phyloP scores from a whole-genome alignment of 306 rosid species.

The Medicago ruthenica region DNA sequence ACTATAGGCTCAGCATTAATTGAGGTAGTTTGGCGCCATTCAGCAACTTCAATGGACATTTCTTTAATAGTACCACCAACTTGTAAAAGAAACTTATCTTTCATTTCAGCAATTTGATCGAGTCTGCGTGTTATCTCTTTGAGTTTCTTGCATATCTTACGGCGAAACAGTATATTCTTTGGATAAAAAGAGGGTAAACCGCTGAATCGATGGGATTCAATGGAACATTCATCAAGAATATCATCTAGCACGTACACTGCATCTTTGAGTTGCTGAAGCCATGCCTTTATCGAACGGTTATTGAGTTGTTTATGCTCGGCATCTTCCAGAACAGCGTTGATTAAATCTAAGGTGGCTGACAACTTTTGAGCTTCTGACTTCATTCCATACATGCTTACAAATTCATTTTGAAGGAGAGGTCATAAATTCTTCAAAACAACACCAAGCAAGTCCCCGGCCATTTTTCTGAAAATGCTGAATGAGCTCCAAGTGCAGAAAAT shows the following conservation, averaged over 20 bases:
- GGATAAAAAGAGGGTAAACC: background rate
- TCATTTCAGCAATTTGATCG: background rate
- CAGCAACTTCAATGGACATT: background rate
- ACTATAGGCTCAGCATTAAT: background rate
- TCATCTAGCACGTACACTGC: background rate
- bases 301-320: background rate
- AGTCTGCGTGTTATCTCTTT: background rate
- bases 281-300: background rate
- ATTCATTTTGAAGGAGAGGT: background rate
- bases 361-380: conserved; percentile 3
- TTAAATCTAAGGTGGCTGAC: background rate
- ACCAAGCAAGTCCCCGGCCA: background rate
- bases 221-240: background rate
- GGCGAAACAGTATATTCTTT: background rate
- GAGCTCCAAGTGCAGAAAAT: too few species aligned
- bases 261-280: conserved; percentile 25
- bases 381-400: background rate
- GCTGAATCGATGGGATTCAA: background rate
- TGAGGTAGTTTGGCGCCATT: conserved; percentile 14
- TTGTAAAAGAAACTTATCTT: background rate
- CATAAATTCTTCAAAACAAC: background rate
- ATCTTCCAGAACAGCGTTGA: conserved; percentile 17
- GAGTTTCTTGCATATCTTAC: background rate
- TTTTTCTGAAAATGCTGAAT: conserved; percentile 1
- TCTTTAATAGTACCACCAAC: background rate